phyloP scores from a whole-genome alignment of 805 yeast species.

The Wickerhamomyces alni region DNA sequence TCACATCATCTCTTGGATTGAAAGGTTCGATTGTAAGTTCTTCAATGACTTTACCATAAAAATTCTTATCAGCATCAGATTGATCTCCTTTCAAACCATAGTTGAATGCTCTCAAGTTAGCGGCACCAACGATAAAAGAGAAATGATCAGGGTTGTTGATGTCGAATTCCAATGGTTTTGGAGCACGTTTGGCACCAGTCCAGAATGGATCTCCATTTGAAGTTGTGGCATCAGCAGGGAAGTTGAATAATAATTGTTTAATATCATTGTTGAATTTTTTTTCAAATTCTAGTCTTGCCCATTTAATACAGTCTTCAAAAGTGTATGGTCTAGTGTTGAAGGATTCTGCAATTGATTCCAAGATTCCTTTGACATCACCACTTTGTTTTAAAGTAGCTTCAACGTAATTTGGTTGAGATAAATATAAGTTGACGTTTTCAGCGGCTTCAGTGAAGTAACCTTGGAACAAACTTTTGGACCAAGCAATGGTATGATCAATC shows the following conservation, averaged over 20 bases:
- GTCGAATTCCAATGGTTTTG: conserved; percentile 77
- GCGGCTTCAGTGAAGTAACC: conserved; percentile 89
- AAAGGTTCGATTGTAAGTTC: conserved; percentile 54
- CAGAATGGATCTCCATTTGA: conserved; percentile 91
- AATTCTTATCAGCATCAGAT: conserved; percentile 39
- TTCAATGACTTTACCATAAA: conserved; percentile 49
- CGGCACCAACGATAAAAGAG: conserved; percentile 81
- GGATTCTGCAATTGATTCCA: conserved; percentile 73
- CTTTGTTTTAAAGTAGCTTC: conserved; percentile 88
- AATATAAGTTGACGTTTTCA: conserved; percentile 85
- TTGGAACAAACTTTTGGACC: conserved; percentile 95
- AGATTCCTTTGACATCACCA: conserved; percentile 83
- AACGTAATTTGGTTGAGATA: conserved; percentile 88
- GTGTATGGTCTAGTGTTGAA: conserved; percentile 78
- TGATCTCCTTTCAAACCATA: conserved; percentile 81
- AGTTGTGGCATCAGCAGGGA: conserved; percentile 91
- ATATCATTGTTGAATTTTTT: conserved; percentile 80
- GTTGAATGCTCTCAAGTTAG: conserved; percentile 84
- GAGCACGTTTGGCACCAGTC: conserved; percentile 98
- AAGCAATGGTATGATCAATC: conserved; percentile 97
- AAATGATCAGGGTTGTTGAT: conserved; percentile 70
- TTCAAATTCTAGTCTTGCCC: conserved; percentile 94
- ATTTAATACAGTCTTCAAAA: conserved; percentile 88
- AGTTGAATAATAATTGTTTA: conserved; percentile 83
- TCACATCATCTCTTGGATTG: conserved; percentile 65